These are phyloP conservation scores for Penicillium bovifimosum DNA, from an alignment of 495 filamentous ascomycete genomes.

Conservation along the genomic window DNA sequence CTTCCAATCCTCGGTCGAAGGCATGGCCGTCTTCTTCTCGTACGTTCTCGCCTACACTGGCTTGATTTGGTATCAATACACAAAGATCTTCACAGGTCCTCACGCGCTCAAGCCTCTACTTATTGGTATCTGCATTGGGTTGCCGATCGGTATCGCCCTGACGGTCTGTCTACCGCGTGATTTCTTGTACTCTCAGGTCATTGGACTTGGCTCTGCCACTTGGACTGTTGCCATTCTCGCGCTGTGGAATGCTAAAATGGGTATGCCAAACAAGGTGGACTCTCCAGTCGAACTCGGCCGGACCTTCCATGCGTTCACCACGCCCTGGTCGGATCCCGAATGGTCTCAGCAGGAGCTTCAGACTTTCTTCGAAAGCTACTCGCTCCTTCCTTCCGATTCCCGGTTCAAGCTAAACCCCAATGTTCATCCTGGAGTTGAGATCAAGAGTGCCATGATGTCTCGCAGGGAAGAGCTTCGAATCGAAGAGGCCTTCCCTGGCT, in stretches of 20 bases:
- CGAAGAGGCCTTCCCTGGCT: conserved; percentile 43
- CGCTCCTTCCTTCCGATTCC: conserved; percentile 24
- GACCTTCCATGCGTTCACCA: conserved; percentile 40
- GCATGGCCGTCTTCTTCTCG: conserved; percentile 46
- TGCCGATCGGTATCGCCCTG: conserved; percentile 44
- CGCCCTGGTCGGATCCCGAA: conserved; percentile 41
- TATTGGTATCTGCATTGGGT: conserved; percentile 39
- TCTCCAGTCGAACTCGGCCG: conserved; percentile 35
- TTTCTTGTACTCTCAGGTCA: conserved; percentile 45
- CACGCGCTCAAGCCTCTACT: conserved; percentile 49
- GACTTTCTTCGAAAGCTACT: conserved; percentile 36
- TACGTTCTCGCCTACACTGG: conserved; percentile 54
- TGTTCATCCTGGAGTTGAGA: conserved; percentile 44
- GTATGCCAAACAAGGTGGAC: conserved; percentile 39
- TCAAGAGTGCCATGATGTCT: conserved; percentile 38
- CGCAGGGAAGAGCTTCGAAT: conserved; percentile 30
- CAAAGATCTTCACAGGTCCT: conserved; percentile 53
- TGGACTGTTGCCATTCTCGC: conserved; percentile 51
- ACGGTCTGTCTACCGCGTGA: conserved; percentile 25
- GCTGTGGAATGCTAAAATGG: conserved; percentile 39
- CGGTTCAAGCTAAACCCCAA: conserved; percentile 34
- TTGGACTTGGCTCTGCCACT: conserved; percentile 46
- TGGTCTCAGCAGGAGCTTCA: conserved; percentile 51
- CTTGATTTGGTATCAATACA: conserved; percentile 56
- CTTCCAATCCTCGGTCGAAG: conserved; percentile 39